Evolutionary conservation across 129 eudicot species (phyloP).

Genomic region (Arctium minus): DNA sequence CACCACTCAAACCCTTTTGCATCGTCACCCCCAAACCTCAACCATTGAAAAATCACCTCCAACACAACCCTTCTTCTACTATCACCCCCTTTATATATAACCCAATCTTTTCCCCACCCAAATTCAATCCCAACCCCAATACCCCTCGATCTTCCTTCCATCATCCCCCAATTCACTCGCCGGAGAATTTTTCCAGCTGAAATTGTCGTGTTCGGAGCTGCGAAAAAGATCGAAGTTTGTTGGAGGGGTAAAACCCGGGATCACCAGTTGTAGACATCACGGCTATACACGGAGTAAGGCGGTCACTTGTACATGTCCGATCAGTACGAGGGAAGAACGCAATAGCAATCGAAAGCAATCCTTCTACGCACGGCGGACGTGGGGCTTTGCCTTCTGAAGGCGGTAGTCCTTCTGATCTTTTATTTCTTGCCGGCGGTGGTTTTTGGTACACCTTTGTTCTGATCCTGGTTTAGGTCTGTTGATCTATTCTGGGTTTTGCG

Average conservation of each 20-base stretch:
- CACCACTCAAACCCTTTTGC: conserved; percentile 16
- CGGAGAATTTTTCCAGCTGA: not conserved
- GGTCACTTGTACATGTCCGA: conserved; percentile 51
- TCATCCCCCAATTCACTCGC: not conserved
- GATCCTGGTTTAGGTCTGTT: conserved; percentile 18
- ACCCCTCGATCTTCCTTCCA: not conserved
- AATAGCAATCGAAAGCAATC: conserved; percentile 42
- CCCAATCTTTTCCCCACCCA: not conserved
- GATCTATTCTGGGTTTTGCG: not conserved
- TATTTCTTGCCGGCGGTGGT: conserved; percentile 98
- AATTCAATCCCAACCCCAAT: conserved; percentile 11
- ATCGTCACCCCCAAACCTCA: conserved; percentile 24
- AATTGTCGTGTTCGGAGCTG: not conserved
- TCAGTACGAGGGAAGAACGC: conserved; percentile 45
- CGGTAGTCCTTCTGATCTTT: conserved; percentile 97
- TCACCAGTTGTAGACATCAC: conserved; percentile 65
- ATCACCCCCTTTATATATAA: conserved; percentile 6
- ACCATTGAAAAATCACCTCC: conserved; percentile 17
- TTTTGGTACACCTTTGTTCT: not conserved
- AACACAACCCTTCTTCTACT: not conserved
- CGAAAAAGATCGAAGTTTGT: not conserved
- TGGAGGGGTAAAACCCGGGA: conserved; percentile 56
- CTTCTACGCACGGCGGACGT: conserved; percentile 98
- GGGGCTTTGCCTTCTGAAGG: conserved; percentile 99
- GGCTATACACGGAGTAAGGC: conserved; percentile 60